Base-by-base conservation (phyloP, 768 basidiomycete species). In the Daedalea quercina region DNA sequence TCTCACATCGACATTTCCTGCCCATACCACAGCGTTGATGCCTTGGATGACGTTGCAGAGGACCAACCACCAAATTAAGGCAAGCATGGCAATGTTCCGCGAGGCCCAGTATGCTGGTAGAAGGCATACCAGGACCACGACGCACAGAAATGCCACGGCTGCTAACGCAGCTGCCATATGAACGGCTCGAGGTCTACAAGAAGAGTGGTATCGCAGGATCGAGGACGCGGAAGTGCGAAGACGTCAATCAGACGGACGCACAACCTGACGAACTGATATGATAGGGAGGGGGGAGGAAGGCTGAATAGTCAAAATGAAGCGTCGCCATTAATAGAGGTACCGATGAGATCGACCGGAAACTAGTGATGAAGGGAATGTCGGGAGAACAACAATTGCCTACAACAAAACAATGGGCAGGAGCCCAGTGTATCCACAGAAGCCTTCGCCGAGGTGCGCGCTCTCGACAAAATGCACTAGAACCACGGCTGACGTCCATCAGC, bases 21-120 rank as follows among this genome's bases (percentile, higher is more conserved):
- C 67, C 87, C 86, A 93, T 3, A 84, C 59, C 23, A 85, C 57
- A 3, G 80, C 68, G 62, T 90, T 80, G 37, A 87, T 66, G 1
- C 74, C 68, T 49, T 65, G 65, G 7, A 72, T 60, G 17, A 75
- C 20, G 48, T 63, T 70, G n/a, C 59, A 56, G 22, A 65, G 53
- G 35, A 64, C 28, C 9, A 70, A 57, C 69, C 69, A 71, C n/a
- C 48, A 57, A n/a, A 64, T 61, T 31, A 68, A 57, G 20, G 67
- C 61, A 23, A 67, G 25, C 23, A 65, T 63, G 12, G 65, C 62
- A 47, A 67, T 51, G 51, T 68, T 69, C 37, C 67, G 59, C 12
- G 68, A 60, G 9, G 63, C 49, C 53, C 54, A 61, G 43, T 63
- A 60, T 37, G 60, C 60, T 47, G 68, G 61, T 43, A 59, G 54